Evolutionary conservation across 2,329 filamentous ascomycete genomes (phyloP), one percentile per base, ranked within the genome.

Genomic region (Emericellopsis cladophorae): DNA sequence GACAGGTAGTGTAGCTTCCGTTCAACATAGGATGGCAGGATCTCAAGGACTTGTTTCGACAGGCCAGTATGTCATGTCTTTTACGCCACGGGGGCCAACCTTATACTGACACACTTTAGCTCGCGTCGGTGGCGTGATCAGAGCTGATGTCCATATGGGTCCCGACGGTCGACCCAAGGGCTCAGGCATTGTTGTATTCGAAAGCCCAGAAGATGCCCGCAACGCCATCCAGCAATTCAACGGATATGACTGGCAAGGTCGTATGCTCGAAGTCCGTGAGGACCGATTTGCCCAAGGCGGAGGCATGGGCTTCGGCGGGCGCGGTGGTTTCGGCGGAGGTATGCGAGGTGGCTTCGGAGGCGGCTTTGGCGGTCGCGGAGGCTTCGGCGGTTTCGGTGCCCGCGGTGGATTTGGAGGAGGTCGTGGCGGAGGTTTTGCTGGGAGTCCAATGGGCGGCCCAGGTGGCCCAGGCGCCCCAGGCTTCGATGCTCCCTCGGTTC

Each of bases 21-120:
- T 98, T 89, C 68, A 94, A 87, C 49, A 86, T 94, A 53, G 92
- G 92, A 60, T 98, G 92, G 92, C 92, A 98, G 67, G 92, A 98
- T 64, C 70, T 98, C 52, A 98, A 98, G 69, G 92, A 98, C 64
- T 74, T 98, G 51, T 98, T 98, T 74, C 85, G 92, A 57, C 89
- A 95, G 75, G 89, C 92, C 67, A 86, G 89, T 95, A 73, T 74
- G 87, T 72, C 34, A 9, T 7, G 4, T 16, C 18, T 35, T 35
- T 35, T 5, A n/a, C 14, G 23, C 5, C 26, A 10, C 11, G 15
- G 37, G 21, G 15, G 18, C 14, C 23, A 11, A n/a, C 7, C 22
- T 3, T 12, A n/a, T 35, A 14, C 31, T 21, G n/a, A 16, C 24
- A 16, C 26, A 6, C 8, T 23, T 32, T 45, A 67, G 64, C 64